Evolutionary conservation across 306 rosid genomes (phyloP).

Genomic region (Acacia confusa): DNA sequence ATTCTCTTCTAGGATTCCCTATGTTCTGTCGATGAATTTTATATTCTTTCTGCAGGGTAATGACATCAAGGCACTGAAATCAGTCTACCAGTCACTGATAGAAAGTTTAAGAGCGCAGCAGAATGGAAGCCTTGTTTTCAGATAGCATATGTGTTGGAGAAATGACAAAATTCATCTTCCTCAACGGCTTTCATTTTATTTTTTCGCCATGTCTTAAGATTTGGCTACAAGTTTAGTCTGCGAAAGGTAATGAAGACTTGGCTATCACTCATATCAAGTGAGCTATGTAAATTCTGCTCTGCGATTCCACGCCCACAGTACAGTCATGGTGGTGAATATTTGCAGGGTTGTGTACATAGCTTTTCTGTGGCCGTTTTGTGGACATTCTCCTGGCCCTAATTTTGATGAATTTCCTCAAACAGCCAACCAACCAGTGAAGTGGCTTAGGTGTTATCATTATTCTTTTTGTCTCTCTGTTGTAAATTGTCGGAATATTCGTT

Average conservation of each 20-base stretch:
- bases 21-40: background rate
- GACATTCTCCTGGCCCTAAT: conserved; percentile 31
- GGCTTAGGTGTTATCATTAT: background rate
- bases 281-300: background rate
- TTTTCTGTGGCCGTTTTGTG: conserved; percentile 44
- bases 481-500: background rate
- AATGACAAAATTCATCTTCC: conserved; percentile 23
- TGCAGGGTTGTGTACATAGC: conserved; percentile 80
- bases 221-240: conserved; percentile 38
- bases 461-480: background rate
- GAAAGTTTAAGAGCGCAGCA: conserved; percentile 65
- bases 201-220: conserved; percentile 30
- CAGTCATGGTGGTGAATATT: conserved; percentile 16
- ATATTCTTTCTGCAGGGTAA: conserved; percentile 57
- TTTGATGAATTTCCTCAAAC: conserved; percentile 33
- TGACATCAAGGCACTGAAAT: conserved; percentile 78
- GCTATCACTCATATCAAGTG: background rate
- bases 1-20: background rate
- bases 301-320: background rate
- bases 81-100: conserved; percentile 72
- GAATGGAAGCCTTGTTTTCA: conserved; percentile 47
- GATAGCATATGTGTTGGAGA: conserved; percentile 68
- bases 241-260: conserved; percentile 50
- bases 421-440: conserved; percentile 24
- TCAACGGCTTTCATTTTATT: conserved; percentile 22